These are phyloP conservation scores for Linum tenue DNA, from an alignment of 345 rosid species.

Conservation along the genomic window DNA sequence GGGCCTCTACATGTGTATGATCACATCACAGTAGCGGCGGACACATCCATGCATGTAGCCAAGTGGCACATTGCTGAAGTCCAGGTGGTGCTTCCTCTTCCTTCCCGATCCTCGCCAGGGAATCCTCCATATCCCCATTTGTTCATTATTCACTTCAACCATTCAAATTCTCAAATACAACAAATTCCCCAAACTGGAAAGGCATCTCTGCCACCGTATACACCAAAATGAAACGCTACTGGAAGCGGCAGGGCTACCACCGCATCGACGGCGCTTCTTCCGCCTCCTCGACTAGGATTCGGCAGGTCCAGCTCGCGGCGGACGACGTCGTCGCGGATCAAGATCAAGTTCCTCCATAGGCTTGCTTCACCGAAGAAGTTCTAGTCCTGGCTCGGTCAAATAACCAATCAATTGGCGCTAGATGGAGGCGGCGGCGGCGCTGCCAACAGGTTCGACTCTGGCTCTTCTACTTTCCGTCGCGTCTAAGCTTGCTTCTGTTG, in stretches of 20 bases:
- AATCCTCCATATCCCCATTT: no score
- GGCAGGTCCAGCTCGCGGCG: constrained; percentile 19
- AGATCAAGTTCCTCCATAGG: constrained; percentile 30
- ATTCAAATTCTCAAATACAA: not conserved
- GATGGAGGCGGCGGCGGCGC: constrained; percentile 4
- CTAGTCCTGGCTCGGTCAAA: constrained; percentile 15
- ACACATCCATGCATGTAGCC: no score
- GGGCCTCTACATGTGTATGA: no score
- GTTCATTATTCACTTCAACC: no score
- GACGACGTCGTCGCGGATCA: constrained; percentile 39
- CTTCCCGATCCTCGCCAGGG: no score
- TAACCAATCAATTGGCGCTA: not conserved
- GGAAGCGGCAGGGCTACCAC: constrained; percentile 41
- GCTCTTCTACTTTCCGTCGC: no score
- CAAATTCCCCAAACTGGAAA: constrained; percentile 24
- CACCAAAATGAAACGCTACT: constrained; percentile 28
- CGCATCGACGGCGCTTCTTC: constrained; percentile 23
- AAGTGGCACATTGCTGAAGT: no score
- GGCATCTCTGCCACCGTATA: constrained; percentile 32
- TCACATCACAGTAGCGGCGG: no score
- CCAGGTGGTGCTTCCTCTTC: no score
- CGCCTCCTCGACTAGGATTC: constrained; percentile 7
- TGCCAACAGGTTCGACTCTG: no score
- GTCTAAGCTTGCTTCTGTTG: no score
- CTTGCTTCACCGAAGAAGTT: constrained; percentile 36